These are phyloP conservation scores for Candida orba DNA, from an alignment of 805 yeast genomes.

Conservation along the genomic window DNA sequence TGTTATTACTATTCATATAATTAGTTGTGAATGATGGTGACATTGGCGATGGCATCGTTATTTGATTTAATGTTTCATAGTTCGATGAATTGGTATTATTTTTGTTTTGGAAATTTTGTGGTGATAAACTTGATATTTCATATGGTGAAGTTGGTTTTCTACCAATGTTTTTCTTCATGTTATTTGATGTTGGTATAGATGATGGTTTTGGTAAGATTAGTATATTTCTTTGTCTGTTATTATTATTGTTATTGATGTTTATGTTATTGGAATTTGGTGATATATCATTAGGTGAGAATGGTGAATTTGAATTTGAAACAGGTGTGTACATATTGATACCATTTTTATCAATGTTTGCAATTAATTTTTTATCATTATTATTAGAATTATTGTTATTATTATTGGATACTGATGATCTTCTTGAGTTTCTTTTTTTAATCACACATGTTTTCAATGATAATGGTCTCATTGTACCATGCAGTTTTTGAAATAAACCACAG, in stretches of 20 bases:
- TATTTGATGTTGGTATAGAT: background rate
- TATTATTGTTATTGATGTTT: conserved; percentile 2
- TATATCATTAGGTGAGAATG: conserved; percentile 8
- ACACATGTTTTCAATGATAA: conserved; percentile 85
- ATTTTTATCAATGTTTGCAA: conserved; percentile 17
- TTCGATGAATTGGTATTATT: background rate
- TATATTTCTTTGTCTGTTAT: conserved; percentile 20
- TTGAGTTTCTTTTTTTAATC: conserved; percentile 63
- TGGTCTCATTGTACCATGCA: conserved; percentile 91
- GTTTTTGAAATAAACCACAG: conserved; percentile 83
- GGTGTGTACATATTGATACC: conserved; percentile 19
- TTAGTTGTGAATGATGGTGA: conserved; percentile 16
- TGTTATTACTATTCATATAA: background rate
- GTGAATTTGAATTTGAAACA: conserved; percentile 18
- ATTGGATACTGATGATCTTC: conserved; percentile 19
- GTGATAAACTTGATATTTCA: conserved; percentile 9
- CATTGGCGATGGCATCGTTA: conserved; percentile 22
- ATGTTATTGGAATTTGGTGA: background rate
- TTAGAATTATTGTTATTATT: conserved; percentile 8
- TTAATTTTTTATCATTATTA: conserved; percentile 10
- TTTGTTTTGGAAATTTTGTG: conserved; percentile 9
- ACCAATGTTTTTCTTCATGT: background rate
- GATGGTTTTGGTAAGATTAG: conserved; percentile 25
- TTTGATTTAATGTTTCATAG: conserved; percentile 18
- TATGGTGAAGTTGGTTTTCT: conserved; percentile 11